These are phyloP conservation scores for Neofusicoccum parvum DNA, from an alignment of 2,329 filamentous ascomycete genomes.

Conservation along the genomic window DNA sequence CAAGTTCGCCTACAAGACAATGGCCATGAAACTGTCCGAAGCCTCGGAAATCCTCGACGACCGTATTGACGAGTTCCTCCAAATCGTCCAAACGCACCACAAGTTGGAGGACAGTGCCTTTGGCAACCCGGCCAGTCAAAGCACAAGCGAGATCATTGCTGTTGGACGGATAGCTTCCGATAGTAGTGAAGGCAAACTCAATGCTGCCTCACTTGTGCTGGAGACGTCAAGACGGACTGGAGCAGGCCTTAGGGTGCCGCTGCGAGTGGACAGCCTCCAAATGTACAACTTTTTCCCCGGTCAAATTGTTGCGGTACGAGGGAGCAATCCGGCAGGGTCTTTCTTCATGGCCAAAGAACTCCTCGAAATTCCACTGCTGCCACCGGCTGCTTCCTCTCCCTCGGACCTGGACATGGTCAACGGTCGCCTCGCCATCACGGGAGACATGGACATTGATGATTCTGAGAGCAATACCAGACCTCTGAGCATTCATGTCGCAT, in stretches of 20 bases:
- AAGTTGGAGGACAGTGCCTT: slow-evolving; percentile 77
- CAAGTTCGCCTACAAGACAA: slow-evolving; percentile 87
- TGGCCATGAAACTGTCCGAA: slow-evolving; percentile 93
- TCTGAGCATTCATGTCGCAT: slow-evolving; percentile 74
- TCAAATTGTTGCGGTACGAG: slow-evolving; percentile 84
- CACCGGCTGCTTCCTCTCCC: slow-evolving; percentile 70
- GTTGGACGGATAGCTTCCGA: slow-evolving; percentile 92
- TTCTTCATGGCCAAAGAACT: slow-evolving; percentile 81
- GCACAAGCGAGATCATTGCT: slow-evolving; percentile 82
- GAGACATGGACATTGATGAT: slow-evolving; percentile 28
- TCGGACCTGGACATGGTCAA: slow-evolving; percentile 68
- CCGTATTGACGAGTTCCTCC: slow-evolving; percentile 85
- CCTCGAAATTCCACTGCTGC: slow-evolving; percentile 72
- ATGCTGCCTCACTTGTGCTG: slow-evolving; percentile 79
- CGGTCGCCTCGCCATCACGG: slow-evolving; percentile 65
- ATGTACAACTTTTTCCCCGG: slow-evolving; percentile 89
- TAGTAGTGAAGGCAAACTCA: slow-evolving; percentile 81
- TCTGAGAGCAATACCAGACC: slow-evolving; percentile 59
- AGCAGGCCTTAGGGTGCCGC: slow-evolving; percentile 76
- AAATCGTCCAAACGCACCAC: slow-evolving; percentile 73
- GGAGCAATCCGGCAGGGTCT: slow-evolving; percentile 82
- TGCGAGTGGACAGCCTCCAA: slow-evolving; percentile 71
- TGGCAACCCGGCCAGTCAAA: slow-evolving; percentile 82
- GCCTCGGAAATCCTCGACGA: slow-evolving; percentile 93
- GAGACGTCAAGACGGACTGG: slow-evolving; percentile 86